Percentiles rank a stretch among this genome's conserved stretches.
Evolutionary conservation across 2,329 filamentous ascomycete species (phyloP).

Genomic region (Hirsutella rhossiliensis): DNA sequence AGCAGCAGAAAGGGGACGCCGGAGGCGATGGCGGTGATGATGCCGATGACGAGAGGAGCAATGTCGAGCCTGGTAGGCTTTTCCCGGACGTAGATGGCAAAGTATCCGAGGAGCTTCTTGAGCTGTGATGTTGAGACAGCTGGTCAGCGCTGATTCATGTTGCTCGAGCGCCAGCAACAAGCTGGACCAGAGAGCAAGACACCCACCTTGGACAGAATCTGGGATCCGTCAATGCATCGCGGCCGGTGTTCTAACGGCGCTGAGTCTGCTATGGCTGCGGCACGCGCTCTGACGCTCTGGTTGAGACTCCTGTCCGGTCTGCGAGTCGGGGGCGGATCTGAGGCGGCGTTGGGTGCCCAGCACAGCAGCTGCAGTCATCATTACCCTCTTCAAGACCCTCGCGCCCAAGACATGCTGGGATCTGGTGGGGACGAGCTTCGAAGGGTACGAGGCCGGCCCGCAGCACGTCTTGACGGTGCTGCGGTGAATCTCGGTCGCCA

Average conservation of each 20-base stretch:
- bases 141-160: neutral
- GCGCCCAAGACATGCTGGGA: too few relatives aligned
- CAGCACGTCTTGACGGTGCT: too few relatives aligned
- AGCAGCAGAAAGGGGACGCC: slow-evolving; percentile 53
- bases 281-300: neutral
- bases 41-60: slow-evolving; percentile 26
- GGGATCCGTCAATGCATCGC: neutral
- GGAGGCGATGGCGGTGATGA: slow-evolving; percentile 37
- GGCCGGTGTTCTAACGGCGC: neutral
- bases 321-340: neutral
- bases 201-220: neutral
- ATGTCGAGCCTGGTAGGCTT: slow-evolving; percentile 30
- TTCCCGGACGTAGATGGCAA: slow-evolving; percentile 32
- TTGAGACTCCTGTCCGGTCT: neutral
- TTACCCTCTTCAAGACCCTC: neutral
- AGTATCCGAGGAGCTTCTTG: slow-evolving; percentile 16
- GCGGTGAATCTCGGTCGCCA: too few relatives aligned
- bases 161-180: neutral
- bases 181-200: neutral
- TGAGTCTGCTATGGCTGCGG: neutral
- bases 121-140: neutral
- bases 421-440: too few relatives aligned
- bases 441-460: too few relatives aligned
- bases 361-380: neutral
- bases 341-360: neutral